Base-by-base conservation (phyloP, 2,329 filamentous ascomycete species). In the Ophiocordyceps camponoti-saundersi region DNA sequence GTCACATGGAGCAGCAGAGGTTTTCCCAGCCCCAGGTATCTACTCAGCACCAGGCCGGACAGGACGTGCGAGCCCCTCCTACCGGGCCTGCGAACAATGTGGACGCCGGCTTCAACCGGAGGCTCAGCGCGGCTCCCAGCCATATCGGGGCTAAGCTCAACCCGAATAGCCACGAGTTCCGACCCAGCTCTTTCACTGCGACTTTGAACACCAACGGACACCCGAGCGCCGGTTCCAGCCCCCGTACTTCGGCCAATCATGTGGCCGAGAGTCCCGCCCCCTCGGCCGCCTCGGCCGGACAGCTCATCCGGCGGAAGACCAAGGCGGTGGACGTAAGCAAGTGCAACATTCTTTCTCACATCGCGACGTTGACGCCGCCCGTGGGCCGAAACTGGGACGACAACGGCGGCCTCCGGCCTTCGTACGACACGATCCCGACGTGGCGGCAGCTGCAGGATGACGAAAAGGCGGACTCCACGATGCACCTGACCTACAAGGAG, bases 371-470 rank as follows among this genome's bases (percentile, higher is more conserved):
- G 44, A 66, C 68, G 47, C 71, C 75, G 1, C 67, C 70, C 0
- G 65, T 69, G 49, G 71, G 66, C 22, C 69, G 72, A 54, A 79
- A 83, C 51, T 88, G 81, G 70, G 72, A 79, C 34, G 75, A 79
- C 48, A 94, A 92, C 57, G 82, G 80, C 44, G 88, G 87, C n/a
- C 76, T 95, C 46, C 82, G 83, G 36, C 82, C 83, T 26, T 80
- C 90, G 4, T 95, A 82, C 62, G 82, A 87, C 55, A 96, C 92
- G 1, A 70, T 73, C 12, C 88, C 88, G 1, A 89, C 82, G 0
- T 98, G 92, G 90, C 80, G 83, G 50, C 77, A 80, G 49, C 65
- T 79, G 22, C 67, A 77, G 44, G 79, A 80, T 20, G 82, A 86
- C 52, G 85, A 93, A 52, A 85, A 84, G 56, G 58, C 67, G 0